Evolutionary conservation across 306 rosid species (phyloP), one percentile per base, ranked within the genome.

Genomic region (Cicer bijugum): DNA sequence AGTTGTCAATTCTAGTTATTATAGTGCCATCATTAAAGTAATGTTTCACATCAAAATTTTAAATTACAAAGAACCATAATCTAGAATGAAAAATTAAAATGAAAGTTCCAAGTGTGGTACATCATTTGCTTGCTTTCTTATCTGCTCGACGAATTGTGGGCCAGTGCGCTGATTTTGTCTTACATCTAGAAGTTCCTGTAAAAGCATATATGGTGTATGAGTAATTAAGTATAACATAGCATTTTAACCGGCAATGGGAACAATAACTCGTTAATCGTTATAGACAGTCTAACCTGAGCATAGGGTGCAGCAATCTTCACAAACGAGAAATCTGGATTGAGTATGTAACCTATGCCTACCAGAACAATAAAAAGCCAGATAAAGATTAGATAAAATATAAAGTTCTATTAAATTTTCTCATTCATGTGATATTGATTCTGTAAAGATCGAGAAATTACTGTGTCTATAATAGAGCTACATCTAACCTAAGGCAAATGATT

Each of bases 281-380:
- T 47, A 38, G 69, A 67, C 59, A 12, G 50, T 38, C 12, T 63
- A 76, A 94, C 97, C 96, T 94, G 97, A 0, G 97, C 99, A 89
- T 88, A 94, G 7, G 99, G 99, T 28, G 99, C 95, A 17, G 95
- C 99, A 68, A 91, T 88, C 87, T 94, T 89, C 61, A 83, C 99
- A 44, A 94, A 94, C 44, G 99, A 91, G 80, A 94, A 94, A 75
- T 87, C 82, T 68, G 91, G 89, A 88, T 87, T 84, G 16, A 94
- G 96, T 11, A 57, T 80, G 85, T 89, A 90, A 58, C 99, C 95
- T 77, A 94, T 85, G 83, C 97, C 93, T 91, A 85, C 16, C 71
- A 78, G 53, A 51, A 68, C 38, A 78, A 15, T 52, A 35, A 63
- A 75, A 38, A 33, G 73, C 33, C 55, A 71, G 61, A 33, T 12